phyloP scores from a whole-genome alignment of 164 flowering plant species.

The Sextonia rubra region DNA sequence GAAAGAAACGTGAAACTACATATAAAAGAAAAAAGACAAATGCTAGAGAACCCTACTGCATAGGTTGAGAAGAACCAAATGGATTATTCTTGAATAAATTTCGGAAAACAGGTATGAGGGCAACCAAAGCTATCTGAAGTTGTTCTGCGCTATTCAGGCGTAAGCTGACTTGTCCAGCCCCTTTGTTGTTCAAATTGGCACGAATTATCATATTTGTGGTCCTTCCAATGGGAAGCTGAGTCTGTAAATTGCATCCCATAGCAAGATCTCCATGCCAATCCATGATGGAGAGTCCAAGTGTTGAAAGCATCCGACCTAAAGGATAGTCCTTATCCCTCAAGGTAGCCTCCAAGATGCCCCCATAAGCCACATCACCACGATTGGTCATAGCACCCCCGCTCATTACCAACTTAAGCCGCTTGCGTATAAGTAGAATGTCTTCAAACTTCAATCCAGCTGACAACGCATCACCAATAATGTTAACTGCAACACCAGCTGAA shows the following conservation, averaged over 20 bases:
- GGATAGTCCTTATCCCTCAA: slow-evolving; percentile 84
- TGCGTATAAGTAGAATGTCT: slow-evolving; percentile 63
- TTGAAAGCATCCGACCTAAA: slow-evolving; percentile 63
- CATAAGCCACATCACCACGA: slow-evolving; percentile 92
- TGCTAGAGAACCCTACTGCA: slow-evolving; percentile 35
- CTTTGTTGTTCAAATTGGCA: slow-evolving; percentile 77
- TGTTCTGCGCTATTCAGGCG: slow-evolving; percentile 89
- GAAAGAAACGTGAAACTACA: too few species aligned
- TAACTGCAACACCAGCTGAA: slow-evolving; percentile 69
- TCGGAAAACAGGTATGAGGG: slow-evolving; percentile 57
- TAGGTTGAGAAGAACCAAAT: slow-evolving; percentile 33
- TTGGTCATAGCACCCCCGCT: slow-evolving; percentile 87
- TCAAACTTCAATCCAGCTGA: slow-evolving; percentile 86
- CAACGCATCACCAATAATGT: slow-evolving; percentile 69
- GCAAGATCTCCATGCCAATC: slow-evolving; percentile 99
- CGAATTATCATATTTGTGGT: slow-evolving; percentile 62
- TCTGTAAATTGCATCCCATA: slow-evolving; percentile 75
- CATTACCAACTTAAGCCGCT: slow-evolving; percentile 57
- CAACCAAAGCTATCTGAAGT: slow-evolving; percentile 69
- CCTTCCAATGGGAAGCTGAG: slow-evolving; percentile 85
- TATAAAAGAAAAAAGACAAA: slow-evolving; percentile 7
- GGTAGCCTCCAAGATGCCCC: slow-evolving; percentile 91
- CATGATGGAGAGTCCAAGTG: slow-evolving; percentile 85
- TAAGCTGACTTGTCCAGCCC: slow-evolving; percentile 80
- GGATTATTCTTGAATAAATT: slow-evolving; percentile 29